A percentile compares a stretch with the other conserved stretches of the same genome.
Evolutionary conservation across 345 rosid species (phyloP).

Genomic region (Diplotaxis tenuifolia): DNA sequence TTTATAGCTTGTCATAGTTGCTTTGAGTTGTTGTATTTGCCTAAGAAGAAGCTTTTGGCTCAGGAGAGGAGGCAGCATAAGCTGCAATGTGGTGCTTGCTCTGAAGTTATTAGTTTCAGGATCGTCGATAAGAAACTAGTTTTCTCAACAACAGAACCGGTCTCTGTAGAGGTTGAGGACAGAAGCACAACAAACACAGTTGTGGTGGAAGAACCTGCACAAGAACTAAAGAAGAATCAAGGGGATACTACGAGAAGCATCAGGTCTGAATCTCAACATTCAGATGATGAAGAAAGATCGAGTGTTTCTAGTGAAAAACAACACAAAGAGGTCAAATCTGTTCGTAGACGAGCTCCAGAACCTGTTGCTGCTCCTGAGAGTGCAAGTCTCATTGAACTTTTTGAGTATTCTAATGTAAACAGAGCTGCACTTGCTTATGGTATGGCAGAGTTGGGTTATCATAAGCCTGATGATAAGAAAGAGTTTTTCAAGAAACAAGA

Average conservation of each 20-base stretch:
- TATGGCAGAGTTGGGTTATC: slow-evolving; percentile 31
- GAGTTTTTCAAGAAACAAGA: slow-evolving; percentile 35
- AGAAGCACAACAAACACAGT: slow-evolving; percentile 19
- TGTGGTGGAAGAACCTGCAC: not conserved
- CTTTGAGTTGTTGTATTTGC: slow-evolving; percentile 55
- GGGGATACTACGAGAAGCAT: slow-evolving; percentile 11
- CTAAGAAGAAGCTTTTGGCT: slow-evolving; percentile 41
- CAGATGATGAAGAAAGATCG: slow-evolving; percentile 34
- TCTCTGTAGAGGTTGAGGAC: slow-evolving; percentile 18
- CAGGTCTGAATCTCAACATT: slow-evolving; percentile 35
- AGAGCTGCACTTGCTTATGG: slow-evolving; percentile 37
- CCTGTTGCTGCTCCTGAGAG: slow-evolving; percentile 9
- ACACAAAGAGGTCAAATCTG: slow-evolving; percentile 31
- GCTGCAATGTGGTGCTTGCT: slow-evolving; percentile 63
- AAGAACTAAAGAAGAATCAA: no score
- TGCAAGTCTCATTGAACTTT: slow-evolving; percentile 34
- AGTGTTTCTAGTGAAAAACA: slow-evolving; percentile 25
- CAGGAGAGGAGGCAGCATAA: slow-evolving; percentile 44
- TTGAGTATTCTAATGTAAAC: slow-evolving; percentile 39
- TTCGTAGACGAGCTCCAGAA: slow-evolving; percentile 19
- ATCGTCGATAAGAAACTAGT: slow-evolving; percentile 46
- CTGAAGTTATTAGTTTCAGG: slow-evolving; percentile 39
- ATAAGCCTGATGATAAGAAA: slow-evolving; percentile 32
- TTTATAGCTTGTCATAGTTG: slow-evolving; percentile 64
- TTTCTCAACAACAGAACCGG: slow-evolving; percentile 21